Evolutionary conservation across 2,329 filamentous ascomycete genomes (phyloP), one percentile per base, ranked within the genome.

Genomic region (Rhinocladiella similis): DNA sequence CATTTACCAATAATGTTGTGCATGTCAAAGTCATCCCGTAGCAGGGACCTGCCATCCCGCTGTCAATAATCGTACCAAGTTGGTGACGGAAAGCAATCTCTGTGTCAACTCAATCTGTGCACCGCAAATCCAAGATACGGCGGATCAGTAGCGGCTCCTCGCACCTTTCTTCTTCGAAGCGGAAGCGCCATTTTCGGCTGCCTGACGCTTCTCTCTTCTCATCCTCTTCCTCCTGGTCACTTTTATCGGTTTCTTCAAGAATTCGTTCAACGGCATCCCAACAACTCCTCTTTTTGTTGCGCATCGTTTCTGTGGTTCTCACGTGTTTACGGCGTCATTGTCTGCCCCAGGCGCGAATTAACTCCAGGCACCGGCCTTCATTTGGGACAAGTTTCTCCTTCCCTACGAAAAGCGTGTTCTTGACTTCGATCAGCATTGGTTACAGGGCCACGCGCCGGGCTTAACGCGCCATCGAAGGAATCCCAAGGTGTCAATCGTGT

Each of bases 161-260:
- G 29, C 57, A 60, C 54, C 41, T 33, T 20, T 57, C 47, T 41
- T 41, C 38, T 41, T 41, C 38, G 29, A 33, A 33, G 29, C 10
- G 14, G 5, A 52, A 52, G 54, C 54, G 58, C 54, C 33, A 49
- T 27, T 46, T 46, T 46, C 14, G 43, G 43, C 25, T 27, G 43
- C 43, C 43, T 29, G 43, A 46, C 19, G 10, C 41, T 22, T n/a
- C 41, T 43, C 41, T 33, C 29, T 46, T 46, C 25, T 46, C n/a
- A 14, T 42, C 39, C 16, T 27, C 43, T 46, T 46, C 43, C 43
- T 46, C 43, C 43, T 46, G 43, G 43, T 27, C 43, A 46, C 25
- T 27, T 46, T 22, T 27, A 46, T 46, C 25, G n/a, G 29, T 46
- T 22, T 25, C 43, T 46, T 27, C 22, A 46, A 29, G 43, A 46